These are phyloP conservation scores for Urtica urens DNA, from an alignment of 306 rosid species.

Conservation along the genomic window DNA sequence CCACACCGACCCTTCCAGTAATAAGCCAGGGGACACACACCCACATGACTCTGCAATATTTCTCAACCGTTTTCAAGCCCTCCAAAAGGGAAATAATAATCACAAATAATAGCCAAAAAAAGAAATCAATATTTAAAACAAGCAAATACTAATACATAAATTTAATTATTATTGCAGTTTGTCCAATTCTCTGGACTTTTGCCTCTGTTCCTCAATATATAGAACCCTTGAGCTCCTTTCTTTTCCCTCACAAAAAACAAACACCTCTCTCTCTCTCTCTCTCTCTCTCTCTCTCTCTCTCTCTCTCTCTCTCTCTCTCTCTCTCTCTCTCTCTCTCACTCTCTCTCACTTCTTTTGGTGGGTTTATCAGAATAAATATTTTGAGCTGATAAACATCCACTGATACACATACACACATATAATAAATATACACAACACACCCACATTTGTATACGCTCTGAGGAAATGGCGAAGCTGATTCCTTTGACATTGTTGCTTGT, in stretches of 20 bases:
- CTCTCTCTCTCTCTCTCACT: conserved; percentile 17
- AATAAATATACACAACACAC: too few relatives aligned
- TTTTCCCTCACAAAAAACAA: conserved; percentile 26
- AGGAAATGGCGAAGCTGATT: conserved; percentile 19
- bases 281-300: conserved; percentile 6
- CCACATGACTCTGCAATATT: conserved; percentile 67
- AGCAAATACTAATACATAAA: background rate
- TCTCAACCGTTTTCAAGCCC: conserved; percentile 29
- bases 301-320: conserved; percentile 27
- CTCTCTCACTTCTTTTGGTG: conserved; percentile 13
- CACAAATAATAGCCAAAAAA: background rate
- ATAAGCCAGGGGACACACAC: conserved; percentile 21
- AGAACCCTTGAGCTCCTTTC: conserved; percentile 35
- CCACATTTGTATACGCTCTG: conserved; percentile 29
- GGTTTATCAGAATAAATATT: conserved; percentile 26
- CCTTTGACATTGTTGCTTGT: conserved; percentile 25
- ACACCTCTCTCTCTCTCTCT: conserved; percentile 22
- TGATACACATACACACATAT: too few relatives aligned
- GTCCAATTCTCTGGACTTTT: conserved; percentile 25
- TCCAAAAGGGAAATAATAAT: conserved; percentile 17
- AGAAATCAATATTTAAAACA: background rate
- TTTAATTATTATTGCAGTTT: background rate
- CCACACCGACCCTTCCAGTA: conserved; percentile 57
- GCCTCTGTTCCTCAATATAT: conserved; percentile 38
- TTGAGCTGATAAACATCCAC: conserved; percentile 24